Conservation (phyloP, 2,329 filamentous ascomycete species). For the Aciculosporium take region DNA sequence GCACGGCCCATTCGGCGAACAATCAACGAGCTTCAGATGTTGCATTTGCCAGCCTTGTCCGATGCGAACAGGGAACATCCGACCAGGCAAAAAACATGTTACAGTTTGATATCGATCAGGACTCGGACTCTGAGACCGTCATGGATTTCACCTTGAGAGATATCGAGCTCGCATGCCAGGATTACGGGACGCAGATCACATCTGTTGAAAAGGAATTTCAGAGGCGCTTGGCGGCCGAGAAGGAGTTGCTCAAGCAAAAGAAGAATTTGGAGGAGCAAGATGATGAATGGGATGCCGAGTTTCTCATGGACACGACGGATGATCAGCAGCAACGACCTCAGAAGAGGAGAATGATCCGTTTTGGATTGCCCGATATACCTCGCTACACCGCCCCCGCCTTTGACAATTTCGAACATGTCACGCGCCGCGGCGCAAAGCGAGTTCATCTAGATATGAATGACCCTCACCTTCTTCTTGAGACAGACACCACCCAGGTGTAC, state of each 20-base stretch:
- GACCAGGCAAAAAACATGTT: slow-evolving; percentile 21
- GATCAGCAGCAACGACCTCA: slow-evolving; percentile 39
- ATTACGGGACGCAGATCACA: slow-evolving; percentile 59
- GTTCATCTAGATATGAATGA: slow-evolving; percentile 81
- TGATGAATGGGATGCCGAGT: slow-evolving; percentile 51
- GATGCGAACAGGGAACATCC: slow-evolving; percentile 26
- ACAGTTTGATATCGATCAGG: slow-evolving; percentile 34
- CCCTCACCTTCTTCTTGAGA: slow-evolving; percentile 70
- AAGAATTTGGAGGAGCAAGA: slow-evolving; percentile 26
- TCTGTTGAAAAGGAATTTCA: slow-evolving; percentile 27
- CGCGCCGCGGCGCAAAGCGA: slow-evolving; percentile 58
- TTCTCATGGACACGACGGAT: slow-evolving; percentile 34
- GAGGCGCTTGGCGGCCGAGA: slow-evolving; percentile 17
- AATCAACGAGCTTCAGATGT: slow-evolving; percentile 41
- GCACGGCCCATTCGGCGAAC: slow-evolving; percentile 36
- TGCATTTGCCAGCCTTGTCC: slow-evolving; percentile 34
- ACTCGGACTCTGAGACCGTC: slow-evolving; percentile 48
- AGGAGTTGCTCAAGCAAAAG: slow-evolving; percentile 17
- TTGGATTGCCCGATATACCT: slow-evolving; percentile 43
- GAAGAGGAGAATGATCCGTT: slow-evolving; percentile 50
- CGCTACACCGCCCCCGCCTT: slow-evolving; percentile 55
- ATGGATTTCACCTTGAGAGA: slow-evolving; percentile 68
- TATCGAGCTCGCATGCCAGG: slow-evolving; percentile 70
- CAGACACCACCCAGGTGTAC: slow-evolving; percentile 48
- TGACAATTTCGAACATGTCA: slow-evolving; percentile 65